Evolutionary conservation across 208 protist genomes (phyloP), one percentile per base, ranked within the genome.

Genomic region (Phytomonas francai): DNA sequence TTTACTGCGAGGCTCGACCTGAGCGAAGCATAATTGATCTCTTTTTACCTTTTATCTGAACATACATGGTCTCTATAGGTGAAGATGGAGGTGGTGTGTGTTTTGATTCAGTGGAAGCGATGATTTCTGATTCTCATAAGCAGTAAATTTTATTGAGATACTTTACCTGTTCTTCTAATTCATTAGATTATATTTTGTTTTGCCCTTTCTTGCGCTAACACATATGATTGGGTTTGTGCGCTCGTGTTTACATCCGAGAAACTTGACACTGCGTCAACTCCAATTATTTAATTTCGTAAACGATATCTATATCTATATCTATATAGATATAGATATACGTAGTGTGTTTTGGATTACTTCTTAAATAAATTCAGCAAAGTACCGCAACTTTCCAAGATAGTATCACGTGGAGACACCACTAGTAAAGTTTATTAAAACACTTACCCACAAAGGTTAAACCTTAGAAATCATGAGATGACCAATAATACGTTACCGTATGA

Each of bases 401-500:
- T 49, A 1, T 9, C 12, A 49, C 39, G 12, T 22, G 9, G 12
- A 49, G 39, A 49, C 39, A 49, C 16, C 39, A 49, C 39, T 49
- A 49, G 4, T 19, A 49, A 49, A 49, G 2, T 49, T 12, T 12
- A 49, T 12, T 19, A 49, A 6, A 49, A 12, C 39, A 49, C 39
- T 49, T 49, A 49, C 16, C 39, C 39, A 49, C 39, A 49, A 49
- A 49, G 39, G 39, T 49, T 49, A 19, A 19, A 49, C 39, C 39
- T 49, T 49, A 22, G 16, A 49, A 49, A 49, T 19, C 39, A 49
- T 49, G 39, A 49, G 14, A 49, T 49, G 39, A 49, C 39, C 1
- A 49, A 49, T 12, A 49, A 49, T 49, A 49, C 32, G 25, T 64
- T 97, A 25, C 79, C 85, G 30, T 97, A 93, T 66, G 89, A 93